Evolutionary conservation across 208 protist genomes (phyloP), one percentile per base, ranked within the genome.

Genomic region (Leptomonas pyrrhocoris): DNA sequence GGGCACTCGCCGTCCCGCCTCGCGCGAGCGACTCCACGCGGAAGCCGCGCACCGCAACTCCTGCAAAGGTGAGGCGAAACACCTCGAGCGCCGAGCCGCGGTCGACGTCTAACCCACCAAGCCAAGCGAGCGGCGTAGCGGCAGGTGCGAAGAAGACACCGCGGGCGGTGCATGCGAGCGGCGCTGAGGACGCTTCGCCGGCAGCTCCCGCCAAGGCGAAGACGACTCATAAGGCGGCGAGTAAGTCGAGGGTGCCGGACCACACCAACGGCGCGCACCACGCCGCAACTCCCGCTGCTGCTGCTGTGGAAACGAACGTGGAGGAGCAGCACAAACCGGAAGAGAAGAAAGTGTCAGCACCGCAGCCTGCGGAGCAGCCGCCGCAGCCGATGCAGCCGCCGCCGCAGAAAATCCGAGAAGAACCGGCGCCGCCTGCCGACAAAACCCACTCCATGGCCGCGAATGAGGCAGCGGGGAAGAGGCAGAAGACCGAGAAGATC

Each of bases 11-110:
- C 23, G 27, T 25, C 11, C 38, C 57, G 21, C 23, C 57, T 9
- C 31, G 19, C 19, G 23, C 40, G 27, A 42, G 38, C 0, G 58
- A 64, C 19, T 53, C 28, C 16, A 64, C 58, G 43, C 58, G 58
- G 27, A 31, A 53, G 28, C 58, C 58, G 25, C 58, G 43, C 28
- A 42, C 58, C 7, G 45, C 28, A 2, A 28, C 45, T 15, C 58
- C 58, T 16, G 9, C 58, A 2, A 53, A 40, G 18, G 27, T 64
- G 1, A 50, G 40, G 58, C 25, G 43, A 2, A 21, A 40, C 28
- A 45, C 38, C 56, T n/a, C n/a, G n/a, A n/a, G n/a, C n/a, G n/a
- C n/a, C n/a, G n/a, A n/a, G n/a, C n/a, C n/a, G n/a, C n/a, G n/a
- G n/a, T n/a, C n/a, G n/a, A n/a, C n/a, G n/a, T n/a, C n/a, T n/a